Base-by-base conservation (phyloP, 176 grass and related monocot genomes). In the Triticum monococcum region DNA sequence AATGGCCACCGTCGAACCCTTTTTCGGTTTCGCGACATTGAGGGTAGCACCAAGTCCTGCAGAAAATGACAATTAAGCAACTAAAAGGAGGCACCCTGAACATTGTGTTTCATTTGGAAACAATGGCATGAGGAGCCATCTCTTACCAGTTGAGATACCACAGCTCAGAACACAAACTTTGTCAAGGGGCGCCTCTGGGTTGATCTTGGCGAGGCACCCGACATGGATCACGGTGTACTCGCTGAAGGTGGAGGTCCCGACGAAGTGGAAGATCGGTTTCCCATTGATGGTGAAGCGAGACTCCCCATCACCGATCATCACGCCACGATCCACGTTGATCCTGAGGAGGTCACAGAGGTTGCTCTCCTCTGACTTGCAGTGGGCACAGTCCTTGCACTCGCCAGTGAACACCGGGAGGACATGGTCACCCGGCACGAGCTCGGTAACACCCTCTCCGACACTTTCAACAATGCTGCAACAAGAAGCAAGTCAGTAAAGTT, bases 151-250 rank as follows among this genome's bases (percentile, higher is more conserved):
- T 10, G 88, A 97, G 84, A 97, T 86, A 20, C 95, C 95, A 40
- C 89, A 95, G 64, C 95, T 97, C 4, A 97, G 90, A 12, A 97
- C 35, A 30, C 95, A 97, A 2, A 97, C 95, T 86, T 97, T 97
- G 77, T 97, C 95, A 0, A 97, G 92, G 11, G 95, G 92, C 0
- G 92, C 92, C 81, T 84, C 36, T 0, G 91, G 89, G 87, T 97
- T 97, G 62, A 95, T 91, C 84, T 97, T 95, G 0, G 92, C 95
- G 0, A 97, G 76, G 25, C 95, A 97, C 0, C 92, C 95, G 0
- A 92, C 89, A 82, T 97, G 95, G 73, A 95, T 86, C 32, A 97
- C 95, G 1, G 95, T 97, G 90, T 91, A 97, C 91, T 97, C 91
- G 28, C 92, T 97, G 70, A 97, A 97, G 4, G 95, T 97, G 81